Evolutionary conservation across 768 basidiomycete genomes (phyloP).

Genomic region (Lentinula edodes): DNA sequence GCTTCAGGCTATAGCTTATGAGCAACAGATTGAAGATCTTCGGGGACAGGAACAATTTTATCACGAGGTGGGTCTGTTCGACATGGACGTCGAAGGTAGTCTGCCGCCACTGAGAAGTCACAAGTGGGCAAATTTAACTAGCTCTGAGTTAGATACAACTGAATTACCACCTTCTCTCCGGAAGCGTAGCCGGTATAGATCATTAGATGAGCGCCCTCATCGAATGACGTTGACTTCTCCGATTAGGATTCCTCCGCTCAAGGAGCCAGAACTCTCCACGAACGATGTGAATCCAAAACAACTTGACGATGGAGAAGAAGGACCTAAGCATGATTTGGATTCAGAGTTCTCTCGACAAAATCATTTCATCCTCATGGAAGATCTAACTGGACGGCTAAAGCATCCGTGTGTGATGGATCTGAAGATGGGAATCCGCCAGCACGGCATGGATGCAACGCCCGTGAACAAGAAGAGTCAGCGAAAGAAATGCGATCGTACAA

Average conservation of each 20-base stretch:
- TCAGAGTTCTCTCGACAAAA: slow-evolving; percentile 76
- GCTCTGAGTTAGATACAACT: slow-evolving; percentile 15
- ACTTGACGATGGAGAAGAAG: neutral
- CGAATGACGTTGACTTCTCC: slow-evolving; percentile 8
- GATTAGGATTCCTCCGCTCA: neutral
- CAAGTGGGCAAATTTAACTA: neutral
- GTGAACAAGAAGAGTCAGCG: slow-evolving; percentile 97
- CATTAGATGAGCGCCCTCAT: slow-evolving; percentile 18
- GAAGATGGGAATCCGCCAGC: slow-evolving; percentile 99
- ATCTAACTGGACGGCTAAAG: slow-evolving; percentile 88
- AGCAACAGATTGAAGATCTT: slow-evolving; percentile 22
- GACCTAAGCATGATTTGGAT: slow-evolving; percentile 31
- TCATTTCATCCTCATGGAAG: slow-evolving; percentile 99
- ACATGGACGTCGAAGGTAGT: slow-evolving; percentile 29
- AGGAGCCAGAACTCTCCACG: slow-evolving; percentile 34
- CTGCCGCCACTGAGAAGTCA: neutral
- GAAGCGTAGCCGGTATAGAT: slow-evolving; percentile 25
- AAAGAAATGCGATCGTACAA: slow-evolving; percentile 96
- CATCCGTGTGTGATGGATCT: slow-evolving; percentile 94
- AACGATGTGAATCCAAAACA: slow-evolving; percentile 20
- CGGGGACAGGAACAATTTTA: slow-evolving; percentile 28
- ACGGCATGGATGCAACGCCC: slow-evolving; percentile 90
- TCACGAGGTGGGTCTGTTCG: slow-evolving; percentile 29
- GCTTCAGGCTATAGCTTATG: slow-evolving; percentile 24
- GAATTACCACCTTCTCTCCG: slow-evolving; percentile 27